Evolutionary conservation across 371 early-diverging fungal genomes (phyloP).

Genomic region (Phascolomyces articulosus): DNA sequence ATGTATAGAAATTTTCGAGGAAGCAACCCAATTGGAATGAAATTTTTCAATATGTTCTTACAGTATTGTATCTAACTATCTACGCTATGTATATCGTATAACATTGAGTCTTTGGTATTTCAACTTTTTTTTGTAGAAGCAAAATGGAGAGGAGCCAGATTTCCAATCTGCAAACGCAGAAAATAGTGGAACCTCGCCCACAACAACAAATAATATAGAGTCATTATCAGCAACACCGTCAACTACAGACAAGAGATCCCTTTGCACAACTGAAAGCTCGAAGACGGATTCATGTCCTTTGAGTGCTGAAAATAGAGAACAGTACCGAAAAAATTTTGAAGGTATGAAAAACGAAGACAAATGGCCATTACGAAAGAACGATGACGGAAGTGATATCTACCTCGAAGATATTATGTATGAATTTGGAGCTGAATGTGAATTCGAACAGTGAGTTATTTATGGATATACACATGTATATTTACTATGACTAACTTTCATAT

Average conservation of each 20-base stretch:
- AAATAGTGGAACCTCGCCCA: background rate
- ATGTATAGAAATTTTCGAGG: background rate
- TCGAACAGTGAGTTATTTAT: conserved; percentile 7
- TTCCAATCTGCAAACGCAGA: background rate
- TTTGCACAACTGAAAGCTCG: background rate
- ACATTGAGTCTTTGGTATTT: background rate
- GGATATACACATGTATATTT: background rate
- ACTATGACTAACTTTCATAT: background rate
- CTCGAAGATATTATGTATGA: background rate
- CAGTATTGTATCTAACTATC: background rate
- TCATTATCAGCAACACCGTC: background rate
- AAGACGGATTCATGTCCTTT: conserved; percentile 3
- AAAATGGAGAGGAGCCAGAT: background rate
- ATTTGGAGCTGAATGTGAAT: background rate
- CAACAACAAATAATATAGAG: no score
- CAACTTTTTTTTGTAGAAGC: background rate
- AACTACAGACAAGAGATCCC: background rate
- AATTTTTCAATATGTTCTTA: background rate
- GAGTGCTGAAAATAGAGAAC: background rate
- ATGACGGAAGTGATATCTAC: background rate
- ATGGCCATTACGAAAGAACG: conserved; percentile 2
- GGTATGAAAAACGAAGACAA: background rate
- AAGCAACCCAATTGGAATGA: conserved; percentile 2
- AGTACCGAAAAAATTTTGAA: background rate
- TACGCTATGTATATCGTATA: background rate